Percentiles rank a stretch among this genome's conserved stretches.
Evolutionary conservation across 768 basidiomycete genomes (phyloP).

Genomic region (Rhodotorula kratochvilovae): DNA sequence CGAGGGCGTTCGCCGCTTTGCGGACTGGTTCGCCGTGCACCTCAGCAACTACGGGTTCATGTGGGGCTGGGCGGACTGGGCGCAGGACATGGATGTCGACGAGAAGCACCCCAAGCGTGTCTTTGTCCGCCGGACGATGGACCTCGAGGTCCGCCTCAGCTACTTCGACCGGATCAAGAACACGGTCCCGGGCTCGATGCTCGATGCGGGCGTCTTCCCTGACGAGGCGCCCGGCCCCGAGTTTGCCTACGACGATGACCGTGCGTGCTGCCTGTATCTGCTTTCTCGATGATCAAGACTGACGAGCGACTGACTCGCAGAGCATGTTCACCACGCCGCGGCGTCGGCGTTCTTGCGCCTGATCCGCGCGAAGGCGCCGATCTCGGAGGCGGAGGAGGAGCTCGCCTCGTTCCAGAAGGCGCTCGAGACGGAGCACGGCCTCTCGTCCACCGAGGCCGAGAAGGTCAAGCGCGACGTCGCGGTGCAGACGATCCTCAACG

Average conservation of each 20-base stretch:
- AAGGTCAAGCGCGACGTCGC: slow-evolving; percentile 68
- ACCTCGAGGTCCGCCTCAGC: slow-evolving; percentile 82
- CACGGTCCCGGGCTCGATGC: slow-evolving; percentile 78
- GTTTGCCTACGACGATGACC: slow-evolving; percentile 70
- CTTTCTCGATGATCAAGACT: too few relatives aligned
- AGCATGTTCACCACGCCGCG: slow-evolving; percentile 70
- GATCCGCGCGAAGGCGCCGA: slow-evolving; percentile 61
- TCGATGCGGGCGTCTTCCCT: slow-evolving; percentile 63
- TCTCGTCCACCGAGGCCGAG: slow-evolving; percentile 63
- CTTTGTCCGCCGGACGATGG: slow-evolving; percentile 80
- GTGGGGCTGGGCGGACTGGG: slow-evolving; percentile 99
- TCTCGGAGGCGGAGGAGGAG: slow-evolving; percentile 74
- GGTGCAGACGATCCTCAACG: slow-evolving; percentile 79
- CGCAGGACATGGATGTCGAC: slow-evolving; percentile 71
- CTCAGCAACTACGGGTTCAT: slow-evolving; percentile 97
- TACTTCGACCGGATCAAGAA: slow-evolving; percentile 89
- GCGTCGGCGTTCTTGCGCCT: slow-evolving; percentile 72
- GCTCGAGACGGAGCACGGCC: slow-evolving; percentile 61
- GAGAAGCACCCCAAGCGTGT: slow-evolving; percentile 76
- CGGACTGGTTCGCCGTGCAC: slow-evolving; percentile 93
- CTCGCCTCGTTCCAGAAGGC: slow-evolving; percentile 67
- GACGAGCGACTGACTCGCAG: slow-evolving; percentile 44
- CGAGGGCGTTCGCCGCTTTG: slow-evolving; percentile 72
- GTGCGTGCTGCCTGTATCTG: neutral
- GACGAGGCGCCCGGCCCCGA: slow-evolving; percentile 70